Evolutionary conservation across 2,329 filamentous ascomycete genomes (phyloP).

Genomic region (Nothophaeocryptopus gaeumannii): DNA sequence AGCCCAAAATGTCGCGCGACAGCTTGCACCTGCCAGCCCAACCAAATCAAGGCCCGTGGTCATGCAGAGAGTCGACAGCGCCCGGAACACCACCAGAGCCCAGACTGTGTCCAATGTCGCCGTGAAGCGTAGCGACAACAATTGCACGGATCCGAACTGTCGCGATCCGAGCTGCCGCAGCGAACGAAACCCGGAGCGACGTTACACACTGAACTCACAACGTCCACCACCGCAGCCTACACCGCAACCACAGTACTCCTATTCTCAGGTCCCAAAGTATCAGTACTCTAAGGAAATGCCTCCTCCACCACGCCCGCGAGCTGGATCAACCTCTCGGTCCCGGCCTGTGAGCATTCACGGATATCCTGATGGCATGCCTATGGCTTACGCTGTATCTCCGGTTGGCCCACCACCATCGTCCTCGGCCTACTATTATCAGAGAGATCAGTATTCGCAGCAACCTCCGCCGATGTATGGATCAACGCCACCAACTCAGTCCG

Average conservation of each 20-base stretch:
- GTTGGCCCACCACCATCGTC: constrained; percentile 28
- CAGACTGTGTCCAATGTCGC: constrained; percentile 10
- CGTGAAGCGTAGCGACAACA: constrained; percentile 29
- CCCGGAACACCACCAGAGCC: constrained; percentile 47
- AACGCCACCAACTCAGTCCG: constrained; percentile 23
- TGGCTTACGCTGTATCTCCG: constrained; percentile 11
- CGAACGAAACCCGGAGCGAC: constrained; percentile 22
- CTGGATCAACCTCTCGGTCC: constrained; percentile 15
- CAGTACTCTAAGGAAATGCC: constrained; percentile 21
- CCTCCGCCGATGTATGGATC: constrained; percentile 16
- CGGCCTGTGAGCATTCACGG: constrained; percentile 27
- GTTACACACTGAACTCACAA: constrained; percentile 23
- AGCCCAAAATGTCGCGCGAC: constrained; percentile 5
- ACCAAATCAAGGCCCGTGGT: constrained; percentile 22
- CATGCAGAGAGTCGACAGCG: constrained; percentile 27
- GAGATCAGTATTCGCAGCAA: constrained; percentile 14
- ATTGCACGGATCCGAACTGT: constrained; percentile 50
- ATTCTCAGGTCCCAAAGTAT: constrained; percentile 18
- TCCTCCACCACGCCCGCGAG: constrained; percentile 19
- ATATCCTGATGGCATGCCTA: constrained; percentile 14
- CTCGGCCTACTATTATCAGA: constrained; percentile 27
- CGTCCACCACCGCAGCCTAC: constrained; percentile 10
- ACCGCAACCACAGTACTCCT: constrained; percentile 12
- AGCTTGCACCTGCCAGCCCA: constrained; percentile 11
- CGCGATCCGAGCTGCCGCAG: constrained; percentile 34